These are phyloP conservation scores for Cyanodermella asteris DNA, from an alignment of 2,329 filamentous ascomycete genomes.

Conservation along the genomic window DNA sequence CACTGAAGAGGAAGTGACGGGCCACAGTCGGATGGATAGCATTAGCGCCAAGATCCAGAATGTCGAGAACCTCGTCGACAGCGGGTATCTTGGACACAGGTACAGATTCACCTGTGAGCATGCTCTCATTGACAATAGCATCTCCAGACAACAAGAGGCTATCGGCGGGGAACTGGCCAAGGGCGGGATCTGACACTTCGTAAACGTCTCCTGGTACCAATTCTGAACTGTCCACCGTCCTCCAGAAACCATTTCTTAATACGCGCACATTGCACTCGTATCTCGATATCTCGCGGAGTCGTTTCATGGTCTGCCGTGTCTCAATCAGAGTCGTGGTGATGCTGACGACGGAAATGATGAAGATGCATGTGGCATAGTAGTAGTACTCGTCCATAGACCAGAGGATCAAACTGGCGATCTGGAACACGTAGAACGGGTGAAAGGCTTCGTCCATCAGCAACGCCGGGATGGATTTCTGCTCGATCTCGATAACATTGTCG, in stretches of 20 bases:
- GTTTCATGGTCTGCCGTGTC: constrained; percentile 64
- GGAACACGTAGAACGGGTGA: constrained; percentile 96
- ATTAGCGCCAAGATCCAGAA: constrained; percentile 57
- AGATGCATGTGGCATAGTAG: constrained; percentile 90
- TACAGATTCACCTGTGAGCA: constrained; percentile 91
- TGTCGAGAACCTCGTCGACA: constrained; percentile 53
- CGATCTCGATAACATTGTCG: constrained; percentile 73
- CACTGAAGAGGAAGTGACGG: constrained; percentile 78
- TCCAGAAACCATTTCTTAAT: constrained; percentile 81
- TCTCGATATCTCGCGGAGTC: constrained; percentile 71
- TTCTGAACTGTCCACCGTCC: constrained; percentile 54
- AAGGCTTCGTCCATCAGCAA: constrained; percentile 86
- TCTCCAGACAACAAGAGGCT: constrained; percentile 80
- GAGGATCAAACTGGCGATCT: constrained; percentile 77
- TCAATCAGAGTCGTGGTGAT: constrained; percentile 78
- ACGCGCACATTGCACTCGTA: constrained; percentile 95
- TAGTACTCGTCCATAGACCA: constrained; percentile 97
- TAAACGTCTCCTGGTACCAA: constrained; percentile 91
- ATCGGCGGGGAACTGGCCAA: constrained; percentile 77
- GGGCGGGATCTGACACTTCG: constrained; percentile 80
- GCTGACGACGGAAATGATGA: constrained; percentile 80
- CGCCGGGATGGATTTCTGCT: constrained; percentile 65
- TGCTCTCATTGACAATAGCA: constrained; percentile 97
- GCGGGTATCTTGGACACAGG: constrained; percentile 83
- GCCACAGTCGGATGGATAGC: constrained; percentile 67